Evolutionary conservation across 2,329 filamentous ascomycete species (phyloP).

Genomic region (Aspergillus sp.): DNA sequence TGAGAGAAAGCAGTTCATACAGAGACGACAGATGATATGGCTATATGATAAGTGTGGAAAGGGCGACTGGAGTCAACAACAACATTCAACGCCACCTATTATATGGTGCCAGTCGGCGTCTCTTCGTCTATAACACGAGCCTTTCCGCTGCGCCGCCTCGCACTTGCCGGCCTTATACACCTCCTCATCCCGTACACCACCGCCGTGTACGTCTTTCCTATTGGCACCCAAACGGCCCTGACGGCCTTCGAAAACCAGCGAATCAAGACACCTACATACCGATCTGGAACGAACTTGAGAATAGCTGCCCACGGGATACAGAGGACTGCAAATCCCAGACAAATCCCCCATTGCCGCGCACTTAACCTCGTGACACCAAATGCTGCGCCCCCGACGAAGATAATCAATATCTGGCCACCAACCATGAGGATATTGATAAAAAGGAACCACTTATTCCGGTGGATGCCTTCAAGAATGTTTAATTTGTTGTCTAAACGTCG

Average conservation of each 20-base stretch:
- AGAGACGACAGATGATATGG: no score
- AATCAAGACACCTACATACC: slow-evolving; percentile 46
- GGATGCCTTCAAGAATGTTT: slow-evolving; percentile 90
- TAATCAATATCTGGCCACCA: slow-evolving; percentile 83
- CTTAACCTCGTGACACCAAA: slow-evolving; percentile 74
- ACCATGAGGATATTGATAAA: slow-evolving; percentile 84
- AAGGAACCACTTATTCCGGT: slow-evolving; percentile 84
- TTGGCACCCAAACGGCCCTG: neutral
- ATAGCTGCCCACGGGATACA: slow-evolving; percentile 81
- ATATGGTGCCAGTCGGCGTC: neutral
- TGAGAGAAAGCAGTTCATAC: no score
- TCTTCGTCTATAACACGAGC: neutral
- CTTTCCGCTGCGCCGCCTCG: neutral
- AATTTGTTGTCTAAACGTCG: slow-evolving; percentile 90
- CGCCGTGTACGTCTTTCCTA: neutral
- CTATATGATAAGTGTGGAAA: no score
- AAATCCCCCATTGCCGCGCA: slow-evolving; percentile 79
- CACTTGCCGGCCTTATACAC: neutral
- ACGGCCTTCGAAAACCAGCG: slow-evolving; percentile 14
- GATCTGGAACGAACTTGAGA: slow-evolving; percentile 80
- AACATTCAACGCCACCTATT: neutral
- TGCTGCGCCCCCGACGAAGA: slow-evolving; percentile 79
- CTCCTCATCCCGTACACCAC: neutral
- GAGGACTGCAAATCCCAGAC: slow-evolving; percentile 77
- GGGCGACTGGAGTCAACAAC: no score